These are phyloP conservation scores for Amanita rubescens DNA, from an alignment of 768 basidiomycete genomes.

Conservation along the genomic window DNA sequence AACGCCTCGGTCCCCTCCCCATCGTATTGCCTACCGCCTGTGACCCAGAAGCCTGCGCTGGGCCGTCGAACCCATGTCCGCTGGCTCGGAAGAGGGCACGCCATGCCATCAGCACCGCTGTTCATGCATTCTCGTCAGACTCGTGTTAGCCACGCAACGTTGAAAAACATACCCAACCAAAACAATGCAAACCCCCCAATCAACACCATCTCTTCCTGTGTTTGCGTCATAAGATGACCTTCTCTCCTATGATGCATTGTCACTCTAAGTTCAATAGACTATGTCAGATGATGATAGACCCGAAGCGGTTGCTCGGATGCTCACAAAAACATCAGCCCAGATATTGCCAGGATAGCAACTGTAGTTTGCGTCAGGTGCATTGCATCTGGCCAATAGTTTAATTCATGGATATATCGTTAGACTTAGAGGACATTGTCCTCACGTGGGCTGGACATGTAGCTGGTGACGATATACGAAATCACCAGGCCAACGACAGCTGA, in stretches of 20 bases:
- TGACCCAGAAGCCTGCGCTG: conserved; percentile 13
- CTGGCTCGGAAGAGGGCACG: conserved; percentile 27
- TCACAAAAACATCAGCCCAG: conserved; percentile 58
- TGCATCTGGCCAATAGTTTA: conserved; percentile 33
- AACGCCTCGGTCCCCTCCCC: conserved; percentile 10
- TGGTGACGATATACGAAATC: conserved; percentile 45
- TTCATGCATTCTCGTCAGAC: neutral
- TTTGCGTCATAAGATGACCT: conserved; percentile 55
- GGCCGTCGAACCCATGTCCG: conserved; percentile 16
- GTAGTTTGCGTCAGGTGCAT: conserved; percentile 67
- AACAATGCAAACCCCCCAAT: conserved; percentile 66
- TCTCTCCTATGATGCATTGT: conserved; percentile 58
- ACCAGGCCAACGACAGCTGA: conserved; percentile 41
- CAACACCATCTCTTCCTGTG: conserved; percentile 68
- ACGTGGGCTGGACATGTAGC: conserved; percentile 41
- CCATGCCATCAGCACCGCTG: conserved; percentile 39
- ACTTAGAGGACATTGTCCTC: conserved; percentile 13
- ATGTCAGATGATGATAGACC: neutral
- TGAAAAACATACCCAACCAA: conserved; percentile 57
- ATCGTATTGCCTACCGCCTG: conserved; percentile 2
- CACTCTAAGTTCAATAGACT: conserved; percentile 36
- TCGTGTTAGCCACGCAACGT: neutral
- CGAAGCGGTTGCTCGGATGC: neutral
- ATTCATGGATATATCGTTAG: neutral
- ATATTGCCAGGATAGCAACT: conserved; percentile 61